phyloP scores from a whole-genome alignment of 208 protist genomes.

The Crithidia expoeki region DNA sequence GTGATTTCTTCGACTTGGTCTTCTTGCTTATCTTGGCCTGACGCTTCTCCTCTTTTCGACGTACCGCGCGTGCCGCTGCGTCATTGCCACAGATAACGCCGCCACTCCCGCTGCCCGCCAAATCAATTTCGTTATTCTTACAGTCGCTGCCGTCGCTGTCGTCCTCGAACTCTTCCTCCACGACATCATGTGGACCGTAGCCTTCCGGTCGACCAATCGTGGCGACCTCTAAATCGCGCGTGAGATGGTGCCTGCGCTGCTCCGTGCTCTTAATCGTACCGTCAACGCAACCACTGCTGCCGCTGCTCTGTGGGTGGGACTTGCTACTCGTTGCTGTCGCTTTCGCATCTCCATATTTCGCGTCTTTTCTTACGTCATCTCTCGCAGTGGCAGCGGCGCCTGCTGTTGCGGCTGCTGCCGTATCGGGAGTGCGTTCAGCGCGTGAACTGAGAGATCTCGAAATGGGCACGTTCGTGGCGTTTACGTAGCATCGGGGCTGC shows the following conservation, averaged over 20 bases:
- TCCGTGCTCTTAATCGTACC: not conserved
- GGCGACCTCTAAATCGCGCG: constrained; percentile 21
- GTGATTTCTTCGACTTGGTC: constrained; percentile 10
- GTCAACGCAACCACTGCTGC: not conserved
- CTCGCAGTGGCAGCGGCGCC: not conserved
- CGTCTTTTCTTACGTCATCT: not conserved
- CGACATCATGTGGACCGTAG: constrained; percentile 33
- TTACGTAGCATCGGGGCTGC: not conserved
- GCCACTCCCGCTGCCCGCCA: not conserved
- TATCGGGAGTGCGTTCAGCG: not conserved
- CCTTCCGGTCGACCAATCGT: constrained; percentile 39
- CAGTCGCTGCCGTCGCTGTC: not conserved
- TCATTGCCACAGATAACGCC: constrained; percentile 7
- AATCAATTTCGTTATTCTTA: not conserved
- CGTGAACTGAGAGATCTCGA: not conserved
- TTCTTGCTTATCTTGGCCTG: constrained; percentile 3
- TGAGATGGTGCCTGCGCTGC: constrained; percentile 18
- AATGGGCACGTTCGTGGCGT: not conserved
- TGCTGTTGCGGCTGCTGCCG: not conserved
- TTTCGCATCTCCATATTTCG: not conserved
- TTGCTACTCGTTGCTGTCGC: not conserved
- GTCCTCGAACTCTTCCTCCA: constrained; percentile 31
- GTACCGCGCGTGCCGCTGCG: constrained; percentile 11
- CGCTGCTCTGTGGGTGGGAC: not conserved
- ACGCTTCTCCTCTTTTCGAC: constrained; percentile 11